phyloP scores from a whole-genome alignment of 2,329 filamentous ascomycete species.

The Sporothrix inflata region DNA sequence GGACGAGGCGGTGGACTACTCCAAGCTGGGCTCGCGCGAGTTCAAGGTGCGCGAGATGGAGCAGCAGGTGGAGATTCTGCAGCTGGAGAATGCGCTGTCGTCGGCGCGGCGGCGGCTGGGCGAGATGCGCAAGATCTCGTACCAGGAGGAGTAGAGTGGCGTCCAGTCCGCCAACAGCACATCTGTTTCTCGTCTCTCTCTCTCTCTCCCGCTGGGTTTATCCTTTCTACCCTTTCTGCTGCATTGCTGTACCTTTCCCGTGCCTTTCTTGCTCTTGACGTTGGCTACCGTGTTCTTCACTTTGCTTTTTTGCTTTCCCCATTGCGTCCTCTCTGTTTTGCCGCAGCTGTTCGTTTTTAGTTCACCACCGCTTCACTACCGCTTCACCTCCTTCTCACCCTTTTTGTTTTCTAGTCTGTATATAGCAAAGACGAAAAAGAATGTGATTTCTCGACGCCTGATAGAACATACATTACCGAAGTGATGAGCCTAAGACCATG shows the following conservation, averaged over 20 bases:
- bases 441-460: background rate
- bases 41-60: conserved; percentile 99
- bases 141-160: conserved; percentile 71
- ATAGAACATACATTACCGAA: background rate
- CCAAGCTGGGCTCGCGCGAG: conserved; percentile 85
- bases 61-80: conserved; percentile 98
- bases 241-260: background rate
- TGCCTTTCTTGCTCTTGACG: background rate
- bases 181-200: background rate
- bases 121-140: conserved; percentile 98
- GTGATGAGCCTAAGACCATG: background rate
- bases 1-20: conserved; percentile 84
- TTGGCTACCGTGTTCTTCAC: background rate
- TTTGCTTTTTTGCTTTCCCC: background rate
- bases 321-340: background rate
- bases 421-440: conserved; percentile 19
- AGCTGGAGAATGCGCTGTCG: conserved; percentile 84
- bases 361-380: background rate
- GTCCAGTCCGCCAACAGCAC: background rate
- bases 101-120: conserved; percentile 81
- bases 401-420: conserved; percentile 18
- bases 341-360: background rate
- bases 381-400: background rate
- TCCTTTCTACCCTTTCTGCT: no score
- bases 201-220: background rate